phyloP scores from a whole-genome alignment of 164 flowering plant genomes.

The Euptelea pleiosperma region DNA sequence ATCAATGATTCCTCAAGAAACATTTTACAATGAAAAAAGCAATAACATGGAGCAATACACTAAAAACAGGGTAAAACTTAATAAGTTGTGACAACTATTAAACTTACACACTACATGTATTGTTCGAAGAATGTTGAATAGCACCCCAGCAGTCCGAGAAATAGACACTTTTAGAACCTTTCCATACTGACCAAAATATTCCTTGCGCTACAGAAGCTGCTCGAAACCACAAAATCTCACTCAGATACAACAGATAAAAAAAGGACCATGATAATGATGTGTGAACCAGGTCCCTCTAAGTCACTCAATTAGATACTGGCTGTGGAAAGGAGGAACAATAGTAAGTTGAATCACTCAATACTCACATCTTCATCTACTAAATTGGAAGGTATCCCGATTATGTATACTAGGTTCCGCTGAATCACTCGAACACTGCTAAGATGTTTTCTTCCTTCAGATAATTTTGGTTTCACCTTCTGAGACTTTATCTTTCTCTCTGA shows the following conservation, averaged over 20 bases:
- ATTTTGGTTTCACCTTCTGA: constrained; percentile 68
- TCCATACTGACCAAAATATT: constrained; percentile 96
- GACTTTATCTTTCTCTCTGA: constrained; percentile 67
- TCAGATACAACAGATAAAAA: neutral
- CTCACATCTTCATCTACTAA: constrained; percentile 91
- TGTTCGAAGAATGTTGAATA: constrained; percentile 80
- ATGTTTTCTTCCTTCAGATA: constrained; percentile 84
- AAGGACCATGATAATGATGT: no score
- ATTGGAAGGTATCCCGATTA: constrained; percentile 84
- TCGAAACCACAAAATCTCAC: constrained; percentile 6
- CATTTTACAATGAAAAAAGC: no score
- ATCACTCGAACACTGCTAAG: constrained; percentile 90
- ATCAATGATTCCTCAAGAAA: no score
- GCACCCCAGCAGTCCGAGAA: constrained; percentile 85
- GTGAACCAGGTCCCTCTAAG: neutral
- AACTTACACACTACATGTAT: constrained; percentile 97
- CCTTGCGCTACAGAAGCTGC: constrained; percentile 86
- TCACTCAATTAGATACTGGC: neutral
- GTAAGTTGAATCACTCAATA: no score
- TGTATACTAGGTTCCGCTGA: constrained; percentile 86
- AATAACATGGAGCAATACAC: neutral
- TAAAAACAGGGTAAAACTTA: neutral
- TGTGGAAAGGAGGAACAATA: neutral
- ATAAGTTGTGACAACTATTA: neutral
- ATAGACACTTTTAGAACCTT: constrained; percentile 90